A percentile compares a stretch with the other conserved stretches of the same genome.
Conservation (phyloP, 352 stramenopile genomes). For the Pythium sukuiense region DNA sequence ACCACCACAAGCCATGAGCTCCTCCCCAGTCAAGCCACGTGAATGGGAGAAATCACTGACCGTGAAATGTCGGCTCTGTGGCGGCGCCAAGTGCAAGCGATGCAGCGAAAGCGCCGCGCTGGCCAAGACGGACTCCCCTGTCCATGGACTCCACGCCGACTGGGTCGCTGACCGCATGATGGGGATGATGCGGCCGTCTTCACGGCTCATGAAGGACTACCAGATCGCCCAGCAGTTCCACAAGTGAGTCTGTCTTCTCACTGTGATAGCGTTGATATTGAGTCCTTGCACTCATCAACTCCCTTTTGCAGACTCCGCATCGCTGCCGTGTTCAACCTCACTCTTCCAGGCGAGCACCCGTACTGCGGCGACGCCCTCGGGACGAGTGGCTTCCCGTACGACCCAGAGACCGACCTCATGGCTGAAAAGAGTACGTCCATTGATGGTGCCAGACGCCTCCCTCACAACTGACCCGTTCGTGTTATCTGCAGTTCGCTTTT, state of each 20-base stretch:
- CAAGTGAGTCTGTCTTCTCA: slow-evolving; percentile 36
- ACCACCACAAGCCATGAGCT: slow-evolving; percentile 40
- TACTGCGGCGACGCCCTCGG: slow-evolving; percentile 87
- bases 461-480: background rate
- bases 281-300: background rate
- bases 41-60: slow-evolving; percentile 85
- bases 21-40: slow-evolving; percentile 60
- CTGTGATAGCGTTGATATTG: too few species aligned
- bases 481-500: slow-evolving; percentile 77
- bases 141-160: slow-evolving; percentile 84
- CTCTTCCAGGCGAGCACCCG: slow-evolving; percentile 87
- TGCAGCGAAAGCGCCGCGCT: slow-evolving; percentile 81
- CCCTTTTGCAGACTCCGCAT: slow-evolving; percentile 59
- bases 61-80: slow-evolving; percentile 85
- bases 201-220: slow-evolving; percentile 80
- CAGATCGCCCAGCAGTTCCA: slow-evolving; percentile 80
- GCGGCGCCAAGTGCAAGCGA: slow-evolving; percentile 83
- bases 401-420: slow-evolving; percentile 88
- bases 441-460: too few species aligned
- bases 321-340: slow-evolving; percentile 90
- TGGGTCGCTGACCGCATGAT: slow-evolving; percentile 86
- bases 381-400: slow-evolving; percentile 83
- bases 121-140: slow-evolving; percentile 68
- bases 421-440: slow-evolving; percentile 76
- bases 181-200: slow-evolving; percentile 90